Percentiles rank a stretch among this genome's conserved stretches.
Evolutionary conservation across 495 filamentous ascomycete genomes (phyloP).

Genomic region (Entonaema liquescens): DNA sequence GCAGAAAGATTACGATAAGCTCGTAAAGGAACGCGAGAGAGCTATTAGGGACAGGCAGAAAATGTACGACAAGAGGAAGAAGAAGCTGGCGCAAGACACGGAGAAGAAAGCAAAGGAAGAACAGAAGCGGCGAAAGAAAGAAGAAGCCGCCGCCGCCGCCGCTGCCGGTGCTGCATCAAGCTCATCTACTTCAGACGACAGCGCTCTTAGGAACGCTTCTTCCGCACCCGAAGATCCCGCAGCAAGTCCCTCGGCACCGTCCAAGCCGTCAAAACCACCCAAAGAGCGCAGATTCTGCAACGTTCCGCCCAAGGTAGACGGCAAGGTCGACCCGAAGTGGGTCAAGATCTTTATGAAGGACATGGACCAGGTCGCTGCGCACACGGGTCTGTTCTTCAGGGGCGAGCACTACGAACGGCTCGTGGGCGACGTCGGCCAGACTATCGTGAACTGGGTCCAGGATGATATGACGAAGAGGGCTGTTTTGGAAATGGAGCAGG

Average conservation of each 20-base stretch:
- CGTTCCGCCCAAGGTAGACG: constrained; percentile 62
- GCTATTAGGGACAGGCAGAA: constrained; percentile 67
- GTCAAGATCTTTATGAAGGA: constrained; percentile 78
- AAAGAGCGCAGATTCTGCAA: constrained; percentile 81
- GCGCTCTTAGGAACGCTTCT: constrained; percentile 31
- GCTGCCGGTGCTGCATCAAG: constrained; percentile 19
- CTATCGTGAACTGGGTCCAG: constrained; percentile 77
- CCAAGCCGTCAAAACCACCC: constrained; percentile 49
- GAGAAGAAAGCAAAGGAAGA: constrained; percentile 53
- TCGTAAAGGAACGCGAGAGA: constrained; percentile 70
- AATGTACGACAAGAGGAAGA: constrained; percentile 62
- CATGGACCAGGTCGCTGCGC: constrained; percentile 85
- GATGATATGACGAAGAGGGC: constrained; percentile 57
- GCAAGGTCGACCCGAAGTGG: constrained; percentile 72
- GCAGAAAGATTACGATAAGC: constrained; percentile 66
- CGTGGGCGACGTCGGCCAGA: constrained; percentile 75
- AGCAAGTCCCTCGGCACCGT: constrained; percentile 5
- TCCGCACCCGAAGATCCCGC: constrained; percentile 27
- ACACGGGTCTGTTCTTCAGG: constrained; percentile 82
- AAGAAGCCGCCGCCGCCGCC: constrained; percentile 32
- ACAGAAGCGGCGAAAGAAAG: constrained; percentile 50
- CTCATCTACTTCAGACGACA: constrained; percentile 32
- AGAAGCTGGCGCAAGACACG: constrained; percentile 56
- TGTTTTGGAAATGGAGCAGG: constrained; percentile 41
- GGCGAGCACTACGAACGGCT: constrained; percentile 75